phyloP scores from a whole-genome alignment of 805 yeast genomes.

The Pichia exigua region DNA sequence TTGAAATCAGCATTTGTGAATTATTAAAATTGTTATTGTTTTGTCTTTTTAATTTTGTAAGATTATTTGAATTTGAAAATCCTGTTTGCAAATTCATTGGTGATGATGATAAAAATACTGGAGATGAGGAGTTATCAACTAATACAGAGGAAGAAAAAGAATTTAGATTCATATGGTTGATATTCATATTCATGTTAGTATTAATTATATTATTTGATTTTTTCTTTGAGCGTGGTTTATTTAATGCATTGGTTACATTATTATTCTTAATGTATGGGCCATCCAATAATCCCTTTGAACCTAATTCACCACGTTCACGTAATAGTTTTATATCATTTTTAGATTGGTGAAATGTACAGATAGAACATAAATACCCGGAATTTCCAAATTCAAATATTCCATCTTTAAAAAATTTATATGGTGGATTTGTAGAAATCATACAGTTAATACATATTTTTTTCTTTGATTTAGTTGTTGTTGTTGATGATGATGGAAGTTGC shows the following conservation, averaged over 20 bases:
- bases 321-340: slow-evolving; percentile 19
- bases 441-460: slow-evolving; percentile 26
- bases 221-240: slow-evolving; percentile 1
- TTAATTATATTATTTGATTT: background rate
- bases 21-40: too few species aligned
- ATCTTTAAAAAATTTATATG: slow-evolving; percentile 27
- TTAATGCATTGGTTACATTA: background rate
- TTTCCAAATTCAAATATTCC: slow-evolving; percentile 30
- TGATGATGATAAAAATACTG: slow-evolving; percentile 4
- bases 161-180: background rate
- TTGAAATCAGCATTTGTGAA: background rate
- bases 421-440: slow-evolving; percentile 22
- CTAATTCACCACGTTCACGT: slow-evolving; percentile 28
- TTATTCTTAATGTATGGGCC: slow-evolving; percentile 21
- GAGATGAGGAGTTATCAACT: slow-evolving; percentile 8
- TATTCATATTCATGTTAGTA: background rate
- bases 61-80: background rate
- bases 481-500: slow-evolving; percentile 3
- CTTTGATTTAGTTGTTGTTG: slow-evolving; percentile 12
- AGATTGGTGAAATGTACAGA: slow-evolving; percentile 22
- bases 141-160: background rate
- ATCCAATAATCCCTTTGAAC: slow-evolving; percentile 26
- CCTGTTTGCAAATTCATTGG: slow-evolving; percentile 8
- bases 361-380: slow-evolving; percentile 27
- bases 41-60: background rate